phyloP scores from a whole-genome alignment of 148 eudicot genomes.

The Polygonum maritimum region DNA sequence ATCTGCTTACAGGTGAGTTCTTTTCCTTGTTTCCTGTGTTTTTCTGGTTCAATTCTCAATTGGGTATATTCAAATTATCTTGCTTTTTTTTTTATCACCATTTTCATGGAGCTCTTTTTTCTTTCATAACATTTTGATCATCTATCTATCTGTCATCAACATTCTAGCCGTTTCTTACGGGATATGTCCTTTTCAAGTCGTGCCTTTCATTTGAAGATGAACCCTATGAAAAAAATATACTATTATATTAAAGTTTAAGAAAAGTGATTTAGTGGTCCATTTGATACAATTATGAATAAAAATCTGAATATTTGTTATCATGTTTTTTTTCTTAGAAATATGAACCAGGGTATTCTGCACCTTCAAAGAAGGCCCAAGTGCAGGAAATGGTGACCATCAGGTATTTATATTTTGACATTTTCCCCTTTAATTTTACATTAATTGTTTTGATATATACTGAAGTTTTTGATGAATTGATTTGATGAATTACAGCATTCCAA shows the following conservation, averaged over 20 bases:
- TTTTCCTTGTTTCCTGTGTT: not conserved
- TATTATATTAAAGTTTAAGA: not conserved
- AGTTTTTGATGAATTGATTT: not conserved
- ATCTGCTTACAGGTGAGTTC: slow-evolving; percentile 76
- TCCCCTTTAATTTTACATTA: not conserved
- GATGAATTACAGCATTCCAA: not conserved
- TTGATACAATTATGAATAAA: not conserved
- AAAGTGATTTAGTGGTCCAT: not conserved
- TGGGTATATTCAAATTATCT: not conserved
- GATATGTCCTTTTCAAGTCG: not conserved
- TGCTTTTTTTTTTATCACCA: not conserved
- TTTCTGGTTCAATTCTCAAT: not conserved
- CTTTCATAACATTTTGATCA: not conserved
- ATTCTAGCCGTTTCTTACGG: slow-evolving; percentile 2
- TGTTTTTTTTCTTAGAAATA: slow-evolving; percentile 44
- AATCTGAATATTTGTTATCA: not conserved
- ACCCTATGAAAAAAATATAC: too few relatives aligned
- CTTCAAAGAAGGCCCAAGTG: slow-evolving; percentile 34
- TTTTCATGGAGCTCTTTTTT: not conserved
- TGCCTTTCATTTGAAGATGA: slow-evolving; percentile 1
- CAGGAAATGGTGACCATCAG: slow-evolving; percentile 49
- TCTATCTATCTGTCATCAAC: slow-evolving; percentile 9
- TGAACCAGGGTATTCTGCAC: slow-evolving; percentile 66
- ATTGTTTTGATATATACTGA: not conserved
- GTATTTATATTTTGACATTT: slow-evolving; percentile 18